Base-by-base conservation (phyloP, 2,329 filamentous ascomycete genomes). In the Endothia cerciana region DNA sequence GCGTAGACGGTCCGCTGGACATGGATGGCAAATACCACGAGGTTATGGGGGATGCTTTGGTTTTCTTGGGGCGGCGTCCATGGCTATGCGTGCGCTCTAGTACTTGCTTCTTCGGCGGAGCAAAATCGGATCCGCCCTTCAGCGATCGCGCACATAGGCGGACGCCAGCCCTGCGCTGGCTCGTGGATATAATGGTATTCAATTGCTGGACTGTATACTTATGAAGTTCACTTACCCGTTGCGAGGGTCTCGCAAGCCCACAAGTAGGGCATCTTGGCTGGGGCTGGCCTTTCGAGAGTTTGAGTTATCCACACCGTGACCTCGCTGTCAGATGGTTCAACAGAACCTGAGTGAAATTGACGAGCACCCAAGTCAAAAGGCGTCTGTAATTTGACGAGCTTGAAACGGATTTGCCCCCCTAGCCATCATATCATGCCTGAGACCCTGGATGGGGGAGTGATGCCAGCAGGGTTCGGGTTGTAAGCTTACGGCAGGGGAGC, bases 391-490 rank as follows among this genome's bases (percentile, higher is more conserved):
- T n/a, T n/a, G n/a, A n/a, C n/a, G n/a, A n/a, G n/a, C n/a, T n/a
- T n/a, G n/a, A n/a, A n/a, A n/a, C n/a, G n/a, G n/a, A n/a, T n/a
- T n/a, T n/a, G n/a, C n/a, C n/a, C n/a, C n/a, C n/a, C n/a, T n/a
- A n/a, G n/a, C n/a, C n/a, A n/a, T n/a, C n/a, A n/a, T n/a, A n/a
- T n/a, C n/a, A n/a, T n/a, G 33, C 33, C 5, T 10, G 33, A 5
- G 33, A 5, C 6, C 33, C 33, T 6, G 13, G 47, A 28, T 22
- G 47, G 47, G 19, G 4, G 25, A 4, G 47, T 13, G 47, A 11
- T 51, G 13, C 49, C 58, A 49, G 51, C 38, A 63, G 61, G 61
- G 61, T 63, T 63, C 28, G 61, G 61, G 61, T 63, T 43, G 53
- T 57, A 25, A 45, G 51, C 38, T 36, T 30, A 45, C 38, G 38